These are phyloP conservation scores for Didymella pinodella DNA, from an alignment of 2,329 filamentous ascomycete species.

Conservation along the genomic window DNA sequence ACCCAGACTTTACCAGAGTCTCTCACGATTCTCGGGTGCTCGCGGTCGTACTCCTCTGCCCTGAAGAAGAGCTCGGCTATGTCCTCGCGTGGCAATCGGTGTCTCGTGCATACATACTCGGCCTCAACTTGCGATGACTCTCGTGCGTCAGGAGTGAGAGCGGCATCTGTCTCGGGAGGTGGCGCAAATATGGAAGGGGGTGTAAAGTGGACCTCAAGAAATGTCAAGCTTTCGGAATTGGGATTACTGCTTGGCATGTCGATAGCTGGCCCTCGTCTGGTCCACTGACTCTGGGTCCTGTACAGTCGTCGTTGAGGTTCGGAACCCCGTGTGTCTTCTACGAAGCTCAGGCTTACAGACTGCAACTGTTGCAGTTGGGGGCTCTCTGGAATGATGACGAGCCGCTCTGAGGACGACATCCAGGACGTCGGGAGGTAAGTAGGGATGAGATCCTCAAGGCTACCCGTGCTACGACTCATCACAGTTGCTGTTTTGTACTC, in stretches of 20 bases:
- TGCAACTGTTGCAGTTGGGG: constrained; percentile 11
- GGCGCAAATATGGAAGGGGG: neutral
- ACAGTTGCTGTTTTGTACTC: constrained; percentile 5
- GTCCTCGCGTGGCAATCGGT: constrained; percentile 6
- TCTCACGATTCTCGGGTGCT: neutral
- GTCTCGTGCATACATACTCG: neutral
- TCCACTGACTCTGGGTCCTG: constrained; percentile 12
- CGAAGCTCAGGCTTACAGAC: constrained; percentile 7
- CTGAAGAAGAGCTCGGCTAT: constrained; percentile 13
- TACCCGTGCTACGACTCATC: constrained; percentile 7
- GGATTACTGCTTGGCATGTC: neutral
- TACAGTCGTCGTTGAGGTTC: neutral
- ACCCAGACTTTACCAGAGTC: constrained; percentile 14
- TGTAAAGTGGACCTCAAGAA: neutral
- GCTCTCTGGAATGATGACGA: constrained; percentile 7
- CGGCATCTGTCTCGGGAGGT: neutral
- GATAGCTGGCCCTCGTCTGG: neutral
- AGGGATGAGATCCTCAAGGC: neutral
- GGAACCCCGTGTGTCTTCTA: neutral
- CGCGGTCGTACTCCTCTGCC: constrained; percentile 8
- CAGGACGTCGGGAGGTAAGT: neutral
- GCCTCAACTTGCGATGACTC: neutral
- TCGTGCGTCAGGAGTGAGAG: neutral
- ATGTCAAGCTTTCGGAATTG: neutral
- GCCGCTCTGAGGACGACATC: constrained; percentile 3